Evolutionary conservation across 2,329 filamentous ascomycete species (phyloP).

Genomic region (Rhynchosporium agropyri): DNA sequence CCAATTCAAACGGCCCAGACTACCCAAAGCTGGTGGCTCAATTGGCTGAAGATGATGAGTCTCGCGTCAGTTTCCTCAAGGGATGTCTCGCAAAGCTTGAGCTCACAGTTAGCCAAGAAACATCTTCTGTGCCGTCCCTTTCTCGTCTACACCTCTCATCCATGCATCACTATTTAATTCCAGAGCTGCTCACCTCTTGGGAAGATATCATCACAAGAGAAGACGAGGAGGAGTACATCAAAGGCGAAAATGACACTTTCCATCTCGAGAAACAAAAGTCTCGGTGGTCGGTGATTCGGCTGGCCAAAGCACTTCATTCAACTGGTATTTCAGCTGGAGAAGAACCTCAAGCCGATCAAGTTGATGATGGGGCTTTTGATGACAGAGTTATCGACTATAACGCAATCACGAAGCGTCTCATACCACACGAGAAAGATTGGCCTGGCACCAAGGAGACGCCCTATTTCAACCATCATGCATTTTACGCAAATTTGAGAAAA

Average conservation of each 20-base stretch:
- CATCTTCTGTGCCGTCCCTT: slow-evolving; percentile 72
- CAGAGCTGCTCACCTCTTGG: slow-evolving; percentile 67
- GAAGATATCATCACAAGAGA: slow-evolving; percentile 68
- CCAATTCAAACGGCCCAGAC: slow-evolving; percentile 64
- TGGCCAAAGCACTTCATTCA: slow-evolving; percentile 54
- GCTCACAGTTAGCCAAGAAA: slow-evolving; percentile 73
- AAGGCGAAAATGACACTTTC: slow-evolving; percentile 82
- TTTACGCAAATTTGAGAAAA: slow-evolving; percentile 69
- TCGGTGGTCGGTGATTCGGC: slow-evolving; percentile 57
- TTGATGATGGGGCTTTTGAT: slow-evolving; percentile 45
- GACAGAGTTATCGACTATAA: slow-evolving; percentile 75
- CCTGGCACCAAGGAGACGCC: slow-evolving; percentile 77
- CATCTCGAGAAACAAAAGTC: slow-evolving; percentile 69
- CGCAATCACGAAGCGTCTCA: slow-evolving; percentile 70
- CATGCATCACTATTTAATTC: slow-evolving; percentile 63
- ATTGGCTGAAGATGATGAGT: slow-evolving; percentile 68
- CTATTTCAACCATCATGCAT: slow-evolving; percentile 81
- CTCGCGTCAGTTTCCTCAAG: slow-evolving; percentile 74
- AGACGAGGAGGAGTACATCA: slow-evolving; percentile 71
- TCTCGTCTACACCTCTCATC: slow-evolving; percentile 84
- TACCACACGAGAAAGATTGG: slow-evolving; percentile 68
- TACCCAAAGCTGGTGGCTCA: slow-evolving; percentile 72
- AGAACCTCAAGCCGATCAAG: slow-evolving; percentile 40
- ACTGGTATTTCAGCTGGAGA: slow-evolving; percentile 26
- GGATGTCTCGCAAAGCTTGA: slow-evolving; percentile 80